Base-by-base conservation (phyloP, 495 filamentous ascomycete species). In the Coniosporium apollinis region DNA sequence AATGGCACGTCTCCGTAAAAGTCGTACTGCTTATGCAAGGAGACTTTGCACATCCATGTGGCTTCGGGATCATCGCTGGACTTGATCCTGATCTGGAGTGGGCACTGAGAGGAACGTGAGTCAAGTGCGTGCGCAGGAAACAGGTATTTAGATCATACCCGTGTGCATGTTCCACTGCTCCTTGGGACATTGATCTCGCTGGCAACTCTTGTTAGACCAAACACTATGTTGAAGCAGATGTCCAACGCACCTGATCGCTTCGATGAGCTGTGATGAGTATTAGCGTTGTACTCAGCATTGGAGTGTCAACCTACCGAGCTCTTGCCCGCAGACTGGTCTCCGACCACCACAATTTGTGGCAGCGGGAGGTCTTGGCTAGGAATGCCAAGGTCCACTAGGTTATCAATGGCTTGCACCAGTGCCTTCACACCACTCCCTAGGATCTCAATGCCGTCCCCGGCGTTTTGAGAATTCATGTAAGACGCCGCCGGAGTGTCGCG, bases 241-340 rank as follows among this genome's bases (percentile, higher is more conserved):
- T n/a, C n/a, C n/a, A n/a, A n/a, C n/a, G n/a, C n/a, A n/a, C n/a
- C n/a, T 74, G 22, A 89, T 73, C 0, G 74, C 79, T 19, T 83
- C 80, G 52, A 92, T n/a, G n/a, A n/a, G n/a, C n/a, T n/a, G n/a
- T n/a, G n/a, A n/a, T n/a, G n/a, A n/a, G n/a, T n/a, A n/a, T n/a
- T n/a, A n/a, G n/a, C n/a, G n/a, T n/a, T n/a, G n/a, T n/a, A n/a
- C n/a, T n/a, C n/a, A n/a, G n/a, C n/a, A n/a, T n/a, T n/a, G n/a
- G n/a, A n/a, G n/a, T n/a, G n/a, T n/a, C n/a, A n/a, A n/a, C n/a
- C 82, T 0, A 91, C 54, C 2, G 76, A 83, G 3, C 69, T 76
- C 43, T 92, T 92, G 0, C 83, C 83, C 0, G 82, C 72, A 2
- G 68, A 75, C 41, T 91, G 83, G 37, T 89, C 82, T 1, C 83